Evolutionary conservation across 2,329 filamentous ascomycete genomes (phyloP), one percentile per base, ranked within the genome.

Genomic region (Aspergillus eucalypticola): DNA sequence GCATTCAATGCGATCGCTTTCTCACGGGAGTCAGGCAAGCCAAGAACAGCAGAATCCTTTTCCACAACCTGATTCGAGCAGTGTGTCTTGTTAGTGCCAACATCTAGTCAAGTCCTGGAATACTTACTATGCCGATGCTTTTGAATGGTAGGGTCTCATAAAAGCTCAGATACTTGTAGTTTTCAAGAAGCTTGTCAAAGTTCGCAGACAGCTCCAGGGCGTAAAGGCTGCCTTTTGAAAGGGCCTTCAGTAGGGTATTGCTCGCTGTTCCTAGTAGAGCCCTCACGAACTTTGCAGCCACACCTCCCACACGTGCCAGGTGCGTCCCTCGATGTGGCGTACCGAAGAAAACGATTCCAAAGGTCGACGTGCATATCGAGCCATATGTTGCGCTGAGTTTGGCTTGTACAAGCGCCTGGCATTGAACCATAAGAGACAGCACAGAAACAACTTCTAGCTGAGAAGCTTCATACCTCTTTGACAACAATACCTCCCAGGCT

Each of bases 401-500:
- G 39, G 62, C 61, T 57, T 66, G 64, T 13, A 62, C 64, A 23
- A 66, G 59, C 17, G 57, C 59, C 62, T 63, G 25, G 21, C 3
- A 10, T 29, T 27, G n/a, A 29, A 29, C 25, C 25, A 50, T 50
- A 8, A 50, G 46, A 29, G 25, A 32, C n/a, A 50, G 46, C 25
- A 17, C 25, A 23, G 48, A 17, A 23, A 48, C 23, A 55, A n/a
- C 13, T 17, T 38, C 8, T 38, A 23, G 53, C 19, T 38, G 8
- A 50, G 15, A 10, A 46, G 32, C 5, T 27, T 27, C 19, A 39
- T 60, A 66, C 70, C 62, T 70, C 61, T 56, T 73, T 72, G 23
- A 71, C 64, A n/a, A 73, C 64, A 35, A 73, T 67, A 2, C 70
- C 70, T 11, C 70, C 70, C 32, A 72, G 64, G 32, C 64, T 69